These are phyloP conservation scores for Blastobotrys robertii DNA, from an alignment of 805 yeast species.

Conservation along the genomic window DNA sequence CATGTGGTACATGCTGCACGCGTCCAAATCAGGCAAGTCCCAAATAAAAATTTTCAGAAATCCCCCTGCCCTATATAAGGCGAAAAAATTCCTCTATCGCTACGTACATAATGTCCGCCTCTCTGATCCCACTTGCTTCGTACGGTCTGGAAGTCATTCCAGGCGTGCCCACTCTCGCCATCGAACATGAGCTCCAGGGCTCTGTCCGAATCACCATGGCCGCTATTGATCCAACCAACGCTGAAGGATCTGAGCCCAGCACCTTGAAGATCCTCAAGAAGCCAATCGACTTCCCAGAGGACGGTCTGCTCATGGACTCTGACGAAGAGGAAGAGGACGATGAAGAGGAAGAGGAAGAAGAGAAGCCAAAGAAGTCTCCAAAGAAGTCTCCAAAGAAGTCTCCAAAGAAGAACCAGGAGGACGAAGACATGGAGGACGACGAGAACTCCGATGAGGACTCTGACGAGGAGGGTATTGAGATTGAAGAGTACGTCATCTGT, in stretches of 20 bases:
- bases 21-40: neutral
- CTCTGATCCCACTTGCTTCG: conserved; percentile 70
- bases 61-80: neutral
- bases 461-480: conserved; percentile 60
- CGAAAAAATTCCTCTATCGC: neutral
- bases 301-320: conserved; percentile 16
- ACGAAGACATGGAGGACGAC: conserved; percentile 38
- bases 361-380: conserved; percentile 29
- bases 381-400: conserved; percentile 22
- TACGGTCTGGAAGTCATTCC: conserved; percentile 81
- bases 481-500: conserved; percentile 77
- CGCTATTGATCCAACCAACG: conserved; percentile 78
- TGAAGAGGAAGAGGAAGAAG: conserved; percentile 25
- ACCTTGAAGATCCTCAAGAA: conserved; percentile 84
- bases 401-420: conserved; percentile 29
- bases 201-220: conserved; percentile 90
- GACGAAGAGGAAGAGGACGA: conserved; percentile 26
- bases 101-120: neutral
- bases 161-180: conserved; percentile 78
- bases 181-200: conserved; percentile 77
- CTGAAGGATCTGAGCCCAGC: conserved; percentile 67
- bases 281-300: conserved; percentile 29
- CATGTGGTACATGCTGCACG: neutral
- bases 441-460: conserved; percentile 49
- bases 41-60: neutral